These are phyloP conservation scores for Xerocomus potaroensis DNA, from an alignment of 768 basidiomycete genomes.

Conservation along the genomic window DNA sequence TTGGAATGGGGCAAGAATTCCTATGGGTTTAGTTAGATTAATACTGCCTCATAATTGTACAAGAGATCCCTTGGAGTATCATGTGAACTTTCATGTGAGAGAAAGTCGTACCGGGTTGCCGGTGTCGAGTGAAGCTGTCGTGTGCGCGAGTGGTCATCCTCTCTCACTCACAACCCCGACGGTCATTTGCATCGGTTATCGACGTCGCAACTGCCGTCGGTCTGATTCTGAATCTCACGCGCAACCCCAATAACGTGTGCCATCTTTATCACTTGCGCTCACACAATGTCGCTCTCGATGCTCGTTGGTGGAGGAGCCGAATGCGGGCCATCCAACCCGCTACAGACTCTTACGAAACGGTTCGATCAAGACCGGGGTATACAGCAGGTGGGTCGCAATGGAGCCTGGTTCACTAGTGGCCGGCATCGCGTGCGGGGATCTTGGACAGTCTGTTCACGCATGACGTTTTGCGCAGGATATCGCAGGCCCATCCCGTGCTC, in stretches of 20 bases:
- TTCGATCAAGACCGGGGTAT: conserved; percentile 76
- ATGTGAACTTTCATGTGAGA: conserved; percentile 13
- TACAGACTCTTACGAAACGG: conserved; percentile 74
- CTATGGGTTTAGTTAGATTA: conserved; percentile 28
- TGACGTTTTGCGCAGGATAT: conserved; percentile 50
- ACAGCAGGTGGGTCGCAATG: conserved; percentile 55
- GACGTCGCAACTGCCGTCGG: not conserved
- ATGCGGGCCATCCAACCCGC: conserved; percentile 81
- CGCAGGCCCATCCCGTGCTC: conserved; percentile 48
- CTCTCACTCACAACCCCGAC: conserved; percentile 1
- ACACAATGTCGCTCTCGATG: conserved; percentile 71
- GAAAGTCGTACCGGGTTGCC: not conserved
- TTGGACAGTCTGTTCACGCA: conserved; percentile 2
- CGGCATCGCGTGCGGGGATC: not conserved
- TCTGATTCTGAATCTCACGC: not conserved
- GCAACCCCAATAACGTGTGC: not conserved
- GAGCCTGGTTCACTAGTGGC: conserved; percentile 6
- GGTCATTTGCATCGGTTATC: not conserved
- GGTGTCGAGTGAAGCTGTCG: not conserved
- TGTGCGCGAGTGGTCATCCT: not conserved
- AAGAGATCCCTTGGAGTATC: not conserved
- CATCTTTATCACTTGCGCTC: not conserved
- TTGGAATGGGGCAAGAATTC: conserved; percentile 19
- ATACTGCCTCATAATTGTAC: conserved; percentile 26
- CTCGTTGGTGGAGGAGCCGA: conserved; percentile 63